Evolutionary conservation across 2,329 filamentous ascomycete genomes (phyloP), one percentile per base, ranked within the genome.

Genomic region (Kalmusia sp.): DNA sequence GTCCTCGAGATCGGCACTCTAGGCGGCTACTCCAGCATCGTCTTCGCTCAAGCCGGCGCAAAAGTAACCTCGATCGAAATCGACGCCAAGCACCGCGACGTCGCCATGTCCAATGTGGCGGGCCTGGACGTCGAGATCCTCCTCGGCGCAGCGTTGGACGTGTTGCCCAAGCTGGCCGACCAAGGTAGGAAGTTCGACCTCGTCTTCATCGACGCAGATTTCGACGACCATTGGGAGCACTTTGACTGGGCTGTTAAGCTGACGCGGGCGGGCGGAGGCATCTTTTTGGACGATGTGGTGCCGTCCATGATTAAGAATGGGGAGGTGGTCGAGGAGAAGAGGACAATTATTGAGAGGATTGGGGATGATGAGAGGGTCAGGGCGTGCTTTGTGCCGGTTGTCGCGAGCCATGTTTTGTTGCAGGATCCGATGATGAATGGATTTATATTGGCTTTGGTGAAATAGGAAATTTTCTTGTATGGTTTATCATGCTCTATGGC

Each of bases 1-100:
- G 55, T 57, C 6, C 76, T 84, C 21, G 82, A 84, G 56, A 71
- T 84, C 41, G 82, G 82, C 11, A 82, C 80, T 0, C 67, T 84
- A 11, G 81, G 80, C 4, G 81, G 76, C 12, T 83, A 81, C 63
- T 76, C 74, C 1, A 71, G 77, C 12, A 79, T 83, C 44, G 82
- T 77, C 69, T 71, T 84, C 47, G 79, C 79, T 3, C 65, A 64
- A 35, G 65, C 68, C 1, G 59, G 61, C n/a, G 52, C 70, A 7
- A 63, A 75, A 27, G 74, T 84, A 12, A 83, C 80, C 0, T 80
- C 73, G 41, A 73, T 84, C 52, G 81, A 84, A 59, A 73, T 79
- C 47, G 58, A 79, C 51, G 62, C 75, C 0, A 69, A 77, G n/a
- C 72, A 79, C 46, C 73, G 73, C 0, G 69, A 76, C 2, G 73